These are phyloP conservation scores for Coix lacrymajobi DNA, from an alignment of 176 grass and related monocot genomes.

Conservation along the genomic window DNA sequence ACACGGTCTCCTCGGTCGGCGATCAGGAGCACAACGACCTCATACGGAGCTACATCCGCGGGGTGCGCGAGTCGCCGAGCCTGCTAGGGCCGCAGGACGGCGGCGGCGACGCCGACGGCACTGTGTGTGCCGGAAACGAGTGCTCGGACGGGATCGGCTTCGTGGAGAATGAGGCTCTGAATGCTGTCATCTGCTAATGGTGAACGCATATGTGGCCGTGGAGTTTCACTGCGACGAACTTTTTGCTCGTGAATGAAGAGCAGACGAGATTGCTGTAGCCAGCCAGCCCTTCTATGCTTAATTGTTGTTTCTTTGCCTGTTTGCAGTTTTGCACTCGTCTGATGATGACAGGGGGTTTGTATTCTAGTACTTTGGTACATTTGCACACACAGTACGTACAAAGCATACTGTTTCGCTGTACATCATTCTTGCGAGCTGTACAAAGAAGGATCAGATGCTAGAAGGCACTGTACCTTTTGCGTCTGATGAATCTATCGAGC, in stretches of 20 bases:
- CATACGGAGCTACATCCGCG: background rate
- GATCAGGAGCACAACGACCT: constrained; percentile 22
- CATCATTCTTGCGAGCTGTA: constrained; percentile 22
- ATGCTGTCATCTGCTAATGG: background rate
- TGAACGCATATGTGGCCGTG: background rate
- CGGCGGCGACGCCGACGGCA: background rate
- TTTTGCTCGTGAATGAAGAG: background rate
- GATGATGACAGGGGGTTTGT: constrained; percentile 7
- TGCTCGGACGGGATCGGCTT: background rate
- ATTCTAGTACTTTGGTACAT: background rate
- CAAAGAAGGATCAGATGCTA: background rate
- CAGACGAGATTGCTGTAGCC: background rate
- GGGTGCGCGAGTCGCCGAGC: background rate
- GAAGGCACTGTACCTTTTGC: background rate
- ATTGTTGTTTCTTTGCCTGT: background rate
- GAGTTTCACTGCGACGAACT: background rate
- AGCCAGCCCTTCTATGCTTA: background rate
- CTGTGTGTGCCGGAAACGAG: constrained; percentile 8
- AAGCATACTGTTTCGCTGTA: background rate
- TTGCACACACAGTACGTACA: background rate
- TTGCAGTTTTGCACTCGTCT: background rate
- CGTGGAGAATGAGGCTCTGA: constrained; percentile 2
- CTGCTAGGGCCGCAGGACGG: background rate
- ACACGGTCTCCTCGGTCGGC: constrained; percentile 8
- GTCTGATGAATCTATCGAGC: background rate